A percentile compares a stretch with the other conserved stretches of the same genome.
Evolutionary conservation across 169 alveolate genomes (phyloP).

Genomic region (Plasmodium coatneyi): DNA sequence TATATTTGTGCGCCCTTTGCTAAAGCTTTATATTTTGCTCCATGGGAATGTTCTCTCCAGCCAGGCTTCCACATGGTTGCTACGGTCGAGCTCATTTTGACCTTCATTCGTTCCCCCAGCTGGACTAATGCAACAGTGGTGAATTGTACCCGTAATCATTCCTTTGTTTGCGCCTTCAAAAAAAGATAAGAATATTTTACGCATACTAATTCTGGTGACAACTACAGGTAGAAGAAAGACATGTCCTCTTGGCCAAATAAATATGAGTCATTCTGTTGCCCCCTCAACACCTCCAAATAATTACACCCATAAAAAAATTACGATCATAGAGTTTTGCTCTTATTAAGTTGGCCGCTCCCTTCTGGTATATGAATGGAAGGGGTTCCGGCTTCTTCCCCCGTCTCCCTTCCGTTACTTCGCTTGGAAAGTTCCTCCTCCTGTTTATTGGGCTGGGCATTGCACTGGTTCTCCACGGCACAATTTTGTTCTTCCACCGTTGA

Average conservation of each 20-base stretch:
- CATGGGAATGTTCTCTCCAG: not conserved
- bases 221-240: not conserved
- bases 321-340: conserved; percentile 39
- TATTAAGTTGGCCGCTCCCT: not conserved
- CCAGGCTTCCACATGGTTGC: not conserved
- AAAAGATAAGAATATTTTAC: not conserved
- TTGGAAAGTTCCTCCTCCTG: not conserved
- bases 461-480: not conserved
- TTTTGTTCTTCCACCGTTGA: not conserved
- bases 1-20: not conserved
- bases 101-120: not conserved
- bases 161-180: not conserved
- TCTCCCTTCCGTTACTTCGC: not conserved
- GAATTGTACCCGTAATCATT: not conserved
- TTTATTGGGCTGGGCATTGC: not conserved
- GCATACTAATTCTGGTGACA: not conserved
- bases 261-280: not conserved
- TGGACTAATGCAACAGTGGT: not conserved
- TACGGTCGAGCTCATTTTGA: not conserved
- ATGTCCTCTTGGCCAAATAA: not conserved
- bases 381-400: not conserved
- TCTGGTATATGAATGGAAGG: not conserved
- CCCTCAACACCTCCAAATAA: not conserved
- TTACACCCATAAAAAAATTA: not conserved
- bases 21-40: not conserved